A percentile compares a stretch with the other conserved stretches of the same genome.
Evolutionary conservation across 2,329 filamentous ascomycete species (phyloP).

Genomic region (Coleophoma crateriformis): DNA sequence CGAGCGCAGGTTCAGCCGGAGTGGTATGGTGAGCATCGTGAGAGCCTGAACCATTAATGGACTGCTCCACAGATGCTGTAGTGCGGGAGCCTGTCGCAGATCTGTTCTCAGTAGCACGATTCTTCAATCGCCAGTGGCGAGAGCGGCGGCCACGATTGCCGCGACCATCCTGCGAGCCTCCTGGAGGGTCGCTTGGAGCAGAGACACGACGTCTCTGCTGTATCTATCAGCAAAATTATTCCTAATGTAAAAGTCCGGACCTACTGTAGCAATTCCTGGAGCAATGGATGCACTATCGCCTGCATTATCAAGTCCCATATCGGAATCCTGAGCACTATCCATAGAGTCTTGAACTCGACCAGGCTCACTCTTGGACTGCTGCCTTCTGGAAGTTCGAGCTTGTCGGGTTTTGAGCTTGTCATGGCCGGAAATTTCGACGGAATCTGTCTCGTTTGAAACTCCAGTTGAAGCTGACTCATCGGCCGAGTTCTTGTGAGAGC

Average conservation of each 20-base stretch:
- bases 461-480: conserved; percentile 4
- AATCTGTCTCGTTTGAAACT: conserved; percentile 5
- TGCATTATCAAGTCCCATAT: conserved; percentile 13
- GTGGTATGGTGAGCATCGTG: neutral
- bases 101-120: conserved; percentile 11
- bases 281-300: conserved; percentile 14
- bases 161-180: conserved; percentile 10
- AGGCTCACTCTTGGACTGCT: conserved; percentile 21
- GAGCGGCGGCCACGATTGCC: conserved; percentile 12
- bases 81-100: conserved; percentile 3
- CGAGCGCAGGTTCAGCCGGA: neutral
- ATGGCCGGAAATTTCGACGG: conserved; percentile 3
- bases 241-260: conserved; percentile 4
- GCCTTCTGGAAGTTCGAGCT: conserved; percentile 13
- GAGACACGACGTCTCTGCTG: conserved; percentile 21
- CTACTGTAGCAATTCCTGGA: conserved; percentile 4
- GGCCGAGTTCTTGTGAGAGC: conserved; percentile 12
- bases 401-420: conserved; percentile 13
- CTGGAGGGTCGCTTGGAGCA: conserved; percentile 21
- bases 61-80: conserved; percentile 9
- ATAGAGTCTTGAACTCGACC: conserved; percentile 9
- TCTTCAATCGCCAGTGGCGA: conserved; percentile 24
- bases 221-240: conserved; percentile 5
- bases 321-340: conserved; percentile 18
- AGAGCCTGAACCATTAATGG: conserved; percentile 3